A percentile compares a stretch with the other conserved stretches of the same genome.
Conservation (phyloP, 2,329 filamentous ascomycete genomes). For the Monosporascus sp. region DNA sequence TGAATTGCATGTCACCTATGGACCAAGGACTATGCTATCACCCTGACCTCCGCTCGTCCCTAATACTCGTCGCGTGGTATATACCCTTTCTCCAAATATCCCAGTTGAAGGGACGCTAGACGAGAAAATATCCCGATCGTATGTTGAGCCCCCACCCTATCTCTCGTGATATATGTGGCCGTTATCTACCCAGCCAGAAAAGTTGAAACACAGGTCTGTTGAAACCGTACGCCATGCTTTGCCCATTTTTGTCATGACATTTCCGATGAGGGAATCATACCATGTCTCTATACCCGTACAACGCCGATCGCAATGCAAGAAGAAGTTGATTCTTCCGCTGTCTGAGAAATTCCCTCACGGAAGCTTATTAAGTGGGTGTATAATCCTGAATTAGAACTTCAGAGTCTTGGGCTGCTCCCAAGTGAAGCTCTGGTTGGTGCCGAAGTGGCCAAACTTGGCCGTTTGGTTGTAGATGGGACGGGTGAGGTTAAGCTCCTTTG, state of each 20-base stretch:
- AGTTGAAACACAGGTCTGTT: conserved; percentile 26
- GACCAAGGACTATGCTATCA: too few relatives aligned
- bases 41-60: too few relatives aligned
- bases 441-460: conserved; percentile 99
- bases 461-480: conserved; percentile 98
- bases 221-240: conserved; percentile 35
- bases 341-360: conserved; percentile 21
- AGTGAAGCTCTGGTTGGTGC: conserved; percentile 90
- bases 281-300: conserved; percentile 28
- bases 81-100: not conserved
- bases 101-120: not conserved
- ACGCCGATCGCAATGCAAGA: conserved; percentile 33
- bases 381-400: conserved; percentile 63
- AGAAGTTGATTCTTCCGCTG: conserved; percentile 34
- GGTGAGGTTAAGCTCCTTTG: conserved; percentile 90
- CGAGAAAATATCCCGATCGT: not conserved
- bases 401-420: conserved; percentile 98
- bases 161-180: not conserved
- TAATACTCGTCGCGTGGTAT: too few relatives aligned
- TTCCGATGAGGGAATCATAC: conserved; percentile 31
- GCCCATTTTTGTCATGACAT: conserved; percentile 27
- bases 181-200: not conserved
- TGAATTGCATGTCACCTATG: too few relatives aligned
- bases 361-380: conserved; percentile 15
- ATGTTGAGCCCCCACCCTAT: not conserved